These are phyloP conservation scores for Cadophora sp. DNA, from an alignment of 2,329 filamentous ascomycete species.

Conservation along the genomic window DNA sequence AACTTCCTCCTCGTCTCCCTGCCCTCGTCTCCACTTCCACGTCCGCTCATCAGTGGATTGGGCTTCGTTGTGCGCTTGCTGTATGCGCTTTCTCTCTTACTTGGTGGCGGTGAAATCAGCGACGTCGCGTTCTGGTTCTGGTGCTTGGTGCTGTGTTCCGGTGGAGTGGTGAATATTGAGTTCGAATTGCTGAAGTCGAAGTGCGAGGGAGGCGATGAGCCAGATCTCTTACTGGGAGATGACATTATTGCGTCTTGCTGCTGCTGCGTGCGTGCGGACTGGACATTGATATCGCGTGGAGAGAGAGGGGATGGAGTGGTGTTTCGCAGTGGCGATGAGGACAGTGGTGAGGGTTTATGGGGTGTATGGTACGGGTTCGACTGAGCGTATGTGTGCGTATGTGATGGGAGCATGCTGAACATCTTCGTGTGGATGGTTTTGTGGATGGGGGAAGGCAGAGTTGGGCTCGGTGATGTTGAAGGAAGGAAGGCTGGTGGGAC, in stretches of 20 bases:
- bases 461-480: constrained; percentile 18
- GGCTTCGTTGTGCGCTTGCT: constrained; percentile 59
- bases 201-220: constrained; percentile 1
- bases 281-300: constrained; percentile 51
- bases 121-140: constrained; percentile 8
- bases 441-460: constrained; percentile 10
- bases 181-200: background rate
- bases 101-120: constrained; percentile 25
- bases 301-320: constrained; percentile 54
- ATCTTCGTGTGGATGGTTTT: constrained; percentile 31
- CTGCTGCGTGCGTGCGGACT: constrained; percentile 42
- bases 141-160: constrained; percentile 8
- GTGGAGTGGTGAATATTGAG: background rate
- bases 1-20: constrained; percentile 69
- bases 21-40: constrained; percentile 53
- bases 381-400: constrained; percentile 24
- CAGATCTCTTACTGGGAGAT: constrained; percentile 30
- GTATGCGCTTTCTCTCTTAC: constrained; percentile 29
- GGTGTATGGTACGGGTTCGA: constrained; percentile 46
- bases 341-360: constrained; percentile 60
- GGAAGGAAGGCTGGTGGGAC: constrained; percentile 20
- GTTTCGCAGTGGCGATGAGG: constrained; percentile 64
- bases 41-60: constrained; percentile 66
- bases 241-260: constrained; percentile 41
- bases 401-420: constrained; percentile 38